A percentile compares a stretch with the other conserved stretches of the same genome.
phyloP scores from a whole-genome alignment of 108 stramenopile genomes.

The Schizochytrium sp. region DNA sequence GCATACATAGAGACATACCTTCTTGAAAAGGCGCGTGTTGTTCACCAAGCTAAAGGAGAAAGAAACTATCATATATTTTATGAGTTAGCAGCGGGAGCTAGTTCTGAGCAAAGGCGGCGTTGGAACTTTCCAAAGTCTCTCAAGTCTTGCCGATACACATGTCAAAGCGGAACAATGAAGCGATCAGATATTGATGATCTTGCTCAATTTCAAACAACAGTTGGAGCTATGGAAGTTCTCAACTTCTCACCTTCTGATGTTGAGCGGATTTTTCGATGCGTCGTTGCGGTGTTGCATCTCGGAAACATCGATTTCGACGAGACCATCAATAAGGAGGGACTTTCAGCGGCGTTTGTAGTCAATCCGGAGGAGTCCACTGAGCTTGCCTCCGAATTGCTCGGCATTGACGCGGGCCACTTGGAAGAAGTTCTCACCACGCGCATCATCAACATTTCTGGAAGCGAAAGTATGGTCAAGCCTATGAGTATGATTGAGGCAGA shows the following conservation, averaged over 20 bases:
- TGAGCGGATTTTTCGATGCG: conserved; percentile 62
- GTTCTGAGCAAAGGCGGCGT: conserved; percentile 63
- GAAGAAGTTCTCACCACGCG: conserved; percentile 19
- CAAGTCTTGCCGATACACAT: background rate
- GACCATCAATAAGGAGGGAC: conserved; percentile 64
- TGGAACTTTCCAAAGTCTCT: conserved; percentile 37
- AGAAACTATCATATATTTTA: conserved; percentile 94
- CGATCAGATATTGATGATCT: conserved; percentile 22
- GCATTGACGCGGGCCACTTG: background rate
- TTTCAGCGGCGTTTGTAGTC: conserved; percentile 7
- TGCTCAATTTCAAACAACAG: conserved; percentile 6
- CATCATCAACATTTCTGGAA: background rate
- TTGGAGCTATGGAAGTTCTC: conserved; percentile 57
- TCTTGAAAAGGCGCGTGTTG: conserved; percentile 83
- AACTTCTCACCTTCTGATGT: conserved; percentile 58
- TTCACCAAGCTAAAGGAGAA: conserved; percentile 76
- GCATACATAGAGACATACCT: conserved; percentile 91
- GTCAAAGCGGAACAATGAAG: conserved; percentile 34
- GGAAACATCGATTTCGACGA: conserved; percentile 75
- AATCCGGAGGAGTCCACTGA: background rate
- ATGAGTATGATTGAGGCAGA: conserved; percentile 57
- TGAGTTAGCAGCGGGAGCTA: conserved; percentile 76
- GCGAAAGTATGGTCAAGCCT: background rate
- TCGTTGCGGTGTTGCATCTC: conserved; percentile 75
- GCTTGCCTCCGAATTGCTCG: conserved; percentile 13